Conservation (phyloP, 2,329 filamentous ascomycete genomes). For the Pseudocercospora macadamiae region DNA sequence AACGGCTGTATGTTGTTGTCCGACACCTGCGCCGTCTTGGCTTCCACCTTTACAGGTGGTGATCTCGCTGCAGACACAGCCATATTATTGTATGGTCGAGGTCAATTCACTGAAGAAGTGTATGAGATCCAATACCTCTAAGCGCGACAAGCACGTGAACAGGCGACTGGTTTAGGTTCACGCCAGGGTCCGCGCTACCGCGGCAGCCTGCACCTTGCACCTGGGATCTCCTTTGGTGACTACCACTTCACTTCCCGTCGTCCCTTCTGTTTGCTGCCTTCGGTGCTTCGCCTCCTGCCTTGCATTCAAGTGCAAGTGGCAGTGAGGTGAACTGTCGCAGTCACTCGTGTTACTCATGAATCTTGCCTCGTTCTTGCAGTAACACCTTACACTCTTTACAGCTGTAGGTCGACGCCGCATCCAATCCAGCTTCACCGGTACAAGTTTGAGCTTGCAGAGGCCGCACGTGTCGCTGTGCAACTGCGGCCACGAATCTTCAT, state of each 20-base stretch:
- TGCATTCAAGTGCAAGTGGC: no score
- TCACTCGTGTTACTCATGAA: no score
- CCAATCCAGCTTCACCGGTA: background rate
- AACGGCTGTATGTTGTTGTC: constrained; percentile 77
- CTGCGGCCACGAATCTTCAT: background rate
- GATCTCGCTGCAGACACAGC: constrained; percentile 13
- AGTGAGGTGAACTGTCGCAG: no score
- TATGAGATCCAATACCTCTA: no score
- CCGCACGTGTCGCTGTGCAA: background rate
- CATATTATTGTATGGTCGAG: constrained; percentile 5
- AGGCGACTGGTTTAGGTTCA: no score
- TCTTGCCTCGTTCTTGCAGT: no score
- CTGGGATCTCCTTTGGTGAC: background rate
- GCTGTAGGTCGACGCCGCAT: constrained; percentile 1
- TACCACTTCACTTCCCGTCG: no score
- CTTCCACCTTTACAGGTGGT: constrained; percentile 18
- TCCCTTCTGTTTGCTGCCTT: no score
- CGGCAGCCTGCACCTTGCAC: background rate
- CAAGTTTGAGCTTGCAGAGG: background rate
- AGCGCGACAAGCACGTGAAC: no score
- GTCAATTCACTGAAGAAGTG: background rate
- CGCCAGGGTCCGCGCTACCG: background rate
- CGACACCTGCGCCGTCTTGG: constrained; percentile 63
- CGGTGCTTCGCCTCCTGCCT: no score
- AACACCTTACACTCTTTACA: no score